Conservation (phyloP, 2,329 filamentous ascomycete species). For the Hypoxylon sp. region DNA sequence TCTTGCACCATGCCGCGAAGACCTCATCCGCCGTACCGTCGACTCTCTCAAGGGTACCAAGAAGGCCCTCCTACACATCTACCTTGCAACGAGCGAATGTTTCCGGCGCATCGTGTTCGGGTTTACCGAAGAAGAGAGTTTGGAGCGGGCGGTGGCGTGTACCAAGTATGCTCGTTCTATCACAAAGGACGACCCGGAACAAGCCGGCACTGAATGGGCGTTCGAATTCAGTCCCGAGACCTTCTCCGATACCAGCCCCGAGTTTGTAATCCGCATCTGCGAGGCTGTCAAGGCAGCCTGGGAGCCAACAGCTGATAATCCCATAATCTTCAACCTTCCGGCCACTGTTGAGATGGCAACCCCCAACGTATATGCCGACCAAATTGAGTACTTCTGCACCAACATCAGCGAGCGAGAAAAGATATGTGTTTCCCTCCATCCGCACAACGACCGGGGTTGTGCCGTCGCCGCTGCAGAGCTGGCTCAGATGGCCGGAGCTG, state of each 20-base stretch:
- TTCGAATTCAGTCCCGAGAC: constrained; percentile 88
- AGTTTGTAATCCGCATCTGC: constrained; percentile 84
- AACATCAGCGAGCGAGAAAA: constrained; percentile 86
- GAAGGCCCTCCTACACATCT: constrained; percentile 94
- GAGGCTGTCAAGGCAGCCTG: constrained; percentile 94
- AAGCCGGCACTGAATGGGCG: constrained; percentile 70
- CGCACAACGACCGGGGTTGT: constrained; percentile 93
- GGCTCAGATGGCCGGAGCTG: constrained; percentile 94
- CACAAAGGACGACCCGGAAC: constrained; percentile 77
- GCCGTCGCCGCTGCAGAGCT: constrained; percentile 89
- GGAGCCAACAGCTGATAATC: constrained; percentile 79
- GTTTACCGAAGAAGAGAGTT: constrained; percentile 81
- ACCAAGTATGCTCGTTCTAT: constrained; percentile 86
- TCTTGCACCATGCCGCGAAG: constrained; percentile 87
- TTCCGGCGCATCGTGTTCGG: constrained; percentile 92
- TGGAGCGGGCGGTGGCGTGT: constrained; percentile 85
- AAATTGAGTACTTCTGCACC: constrained; percentile 94
- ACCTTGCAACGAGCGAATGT: constrained; percentile 94
- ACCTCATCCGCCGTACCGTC: constrained; percentile 88
- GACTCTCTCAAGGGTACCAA: constrained; percentile 88
- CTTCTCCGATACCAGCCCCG: constrained; percentile 89
- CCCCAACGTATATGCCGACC: constrained; percentile 94
- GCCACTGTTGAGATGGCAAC: constrained; percentile 96
- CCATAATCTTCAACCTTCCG: constrained; percentile 95
- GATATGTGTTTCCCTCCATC: constrained; percentile 87